Evolutionary conservation across 768 basidiomycete species (phyloP).

Genomic region (Leccinum variicolor): DNA sequence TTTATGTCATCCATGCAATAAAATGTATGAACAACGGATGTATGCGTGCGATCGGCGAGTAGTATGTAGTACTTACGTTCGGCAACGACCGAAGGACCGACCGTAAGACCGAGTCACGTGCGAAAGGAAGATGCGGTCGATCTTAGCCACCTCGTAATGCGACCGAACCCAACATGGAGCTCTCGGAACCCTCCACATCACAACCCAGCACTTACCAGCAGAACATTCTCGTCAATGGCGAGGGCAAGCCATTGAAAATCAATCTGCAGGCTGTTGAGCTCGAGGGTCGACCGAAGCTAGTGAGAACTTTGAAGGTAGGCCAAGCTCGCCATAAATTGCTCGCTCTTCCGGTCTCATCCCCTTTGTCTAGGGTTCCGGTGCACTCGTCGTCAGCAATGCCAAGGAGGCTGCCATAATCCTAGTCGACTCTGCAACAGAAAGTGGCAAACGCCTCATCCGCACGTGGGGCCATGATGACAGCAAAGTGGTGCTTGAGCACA

Average conservation of each 20-base stretch:
- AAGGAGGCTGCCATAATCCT: slow-evolving; percentile 55
- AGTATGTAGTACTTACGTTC: neutral
- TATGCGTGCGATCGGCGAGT: neutral
- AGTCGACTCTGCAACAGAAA: slow-evolving; percentile 49
- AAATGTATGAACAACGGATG: slow-evolving; percentile 19
- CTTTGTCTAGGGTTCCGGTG: slow-evolving; percentile 51
- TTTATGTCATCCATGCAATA: slow-evolving; percentile 39
- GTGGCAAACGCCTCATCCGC: slow-evolving; percentile 54
- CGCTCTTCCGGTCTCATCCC: slow-evolving; percentile 1
- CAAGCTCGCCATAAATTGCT: neutral
- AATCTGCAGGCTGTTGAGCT: slow-evolving; percentile 60
- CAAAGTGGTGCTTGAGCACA: slow-evolving; percentile 49
- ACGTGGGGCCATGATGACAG: slow-evolving; percentile 51
- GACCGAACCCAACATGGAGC: slow-evolving; percentile 18
- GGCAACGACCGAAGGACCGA: neutral
- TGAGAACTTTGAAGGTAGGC: slow-evolving; percentile 47
- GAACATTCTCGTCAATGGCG: slow-evolving; percentile 37
- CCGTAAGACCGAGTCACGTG: slow-evolving; percentile 13
- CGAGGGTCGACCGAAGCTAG: slow-evolving; percentile 45
- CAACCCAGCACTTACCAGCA: slow-evolving; percentile 10
- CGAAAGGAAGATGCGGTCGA: neutral
- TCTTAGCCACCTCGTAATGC: neutral
- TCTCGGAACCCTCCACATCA: slow-evolving; percentile 15
- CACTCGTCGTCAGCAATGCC: slow-evolving; percentile 47
- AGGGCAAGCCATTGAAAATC: slow-evolving; percentile 44